Evolutionary conservation across 176 grass and related monocot species (phyloP).

Genomic region (Leersia perrieri): DNA sequence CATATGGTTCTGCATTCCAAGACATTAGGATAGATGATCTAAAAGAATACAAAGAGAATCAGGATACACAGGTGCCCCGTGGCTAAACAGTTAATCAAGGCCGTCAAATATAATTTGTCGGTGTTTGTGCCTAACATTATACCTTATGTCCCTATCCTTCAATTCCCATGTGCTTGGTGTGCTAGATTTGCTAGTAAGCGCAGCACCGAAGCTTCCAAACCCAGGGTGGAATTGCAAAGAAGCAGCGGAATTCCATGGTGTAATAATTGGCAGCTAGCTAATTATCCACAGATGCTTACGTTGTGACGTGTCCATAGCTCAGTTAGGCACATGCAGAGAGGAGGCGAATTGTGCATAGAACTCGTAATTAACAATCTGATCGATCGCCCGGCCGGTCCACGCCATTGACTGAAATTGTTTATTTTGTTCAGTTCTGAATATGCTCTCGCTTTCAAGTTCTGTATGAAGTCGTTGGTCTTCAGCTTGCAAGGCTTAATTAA

Average conservation of each 20-base stretch:
- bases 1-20: too few species aligned
- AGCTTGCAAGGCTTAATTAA: neutral
- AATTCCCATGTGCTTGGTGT: neutral
- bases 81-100: neutral
- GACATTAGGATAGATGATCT: neutral
- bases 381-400: neutral
- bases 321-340: neutral
- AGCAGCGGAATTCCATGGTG: slow-evolving; percentile 4
- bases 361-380: neutral
- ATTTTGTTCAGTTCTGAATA: neutral
- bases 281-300: neutral
- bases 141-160: neutral
- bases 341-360: neutral
- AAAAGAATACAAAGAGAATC: too few species aligned
- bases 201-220: neutral
- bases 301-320: neutral
- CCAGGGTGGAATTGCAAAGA: neutral
- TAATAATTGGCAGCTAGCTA: neutral
- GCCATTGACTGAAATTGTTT: neutral
- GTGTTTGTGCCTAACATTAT: neutral
- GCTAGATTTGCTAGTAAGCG: neutral
- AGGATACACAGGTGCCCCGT: neutral
- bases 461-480: neutral
- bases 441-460: neutral
- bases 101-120: neutral